Evolutionary conservation across 495 filamentous ascomycete genomes (phyloP).

Genomic region (Lophium mytilinum): DNA sequence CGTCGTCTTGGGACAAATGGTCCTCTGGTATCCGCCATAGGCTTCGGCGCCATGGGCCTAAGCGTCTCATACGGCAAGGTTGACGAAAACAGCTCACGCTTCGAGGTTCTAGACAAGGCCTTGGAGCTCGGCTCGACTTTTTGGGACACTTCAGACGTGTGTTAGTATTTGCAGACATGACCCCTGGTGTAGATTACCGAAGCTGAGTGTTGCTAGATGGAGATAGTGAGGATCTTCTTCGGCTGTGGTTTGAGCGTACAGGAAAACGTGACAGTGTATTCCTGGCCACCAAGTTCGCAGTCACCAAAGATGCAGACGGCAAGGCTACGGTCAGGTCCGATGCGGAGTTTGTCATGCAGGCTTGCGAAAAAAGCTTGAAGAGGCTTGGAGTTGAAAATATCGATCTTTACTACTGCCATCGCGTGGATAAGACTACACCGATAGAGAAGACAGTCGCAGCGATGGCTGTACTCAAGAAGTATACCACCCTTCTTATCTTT

Average conservation of each 20-base stretch:
- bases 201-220: too few species aligned
- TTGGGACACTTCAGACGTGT: slow-evolving; percentile 39
- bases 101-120: slow-evolving; percentile 42
- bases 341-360: slow-evolving; percentile 17
- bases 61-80: neutral
- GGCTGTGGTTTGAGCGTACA: slow-evolving; percentile 47
- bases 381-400: slow-evolving; percentile 45
- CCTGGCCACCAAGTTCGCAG: slow-evolving; percentile 51
- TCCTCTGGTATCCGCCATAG: slow-evolving; percentile 8
- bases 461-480: slow-evolving; percentile 30
- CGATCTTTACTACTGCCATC: slow-evolving; percentile 57
- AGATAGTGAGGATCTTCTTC: slow-evolving; percentile 40
- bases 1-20: neutral
- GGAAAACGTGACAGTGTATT: slow-evolving; percentile 47
- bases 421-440: slow-evolving; percentile 47
- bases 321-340: neutral
- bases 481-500: too few species aligned
- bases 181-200: too few species aligned
- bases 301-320: slow-evolving; percentile 23
- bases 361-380: slow-evolving; percentile 45
- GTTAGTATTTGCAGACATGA: too few species aligned
- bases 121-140: slow-evolving; percentile 41
- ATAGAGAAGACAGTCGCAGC: slow-evolving; percentile 56
- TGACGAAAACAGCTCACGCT: slow-evolving; percentile 37
- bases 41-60: slow-evolving; percentile 14